These are phyloP conservation scores for Amaranthus tricolor DNA, from an alignment of 179 eudicot species.

Conservation along the genomic window DNA sequence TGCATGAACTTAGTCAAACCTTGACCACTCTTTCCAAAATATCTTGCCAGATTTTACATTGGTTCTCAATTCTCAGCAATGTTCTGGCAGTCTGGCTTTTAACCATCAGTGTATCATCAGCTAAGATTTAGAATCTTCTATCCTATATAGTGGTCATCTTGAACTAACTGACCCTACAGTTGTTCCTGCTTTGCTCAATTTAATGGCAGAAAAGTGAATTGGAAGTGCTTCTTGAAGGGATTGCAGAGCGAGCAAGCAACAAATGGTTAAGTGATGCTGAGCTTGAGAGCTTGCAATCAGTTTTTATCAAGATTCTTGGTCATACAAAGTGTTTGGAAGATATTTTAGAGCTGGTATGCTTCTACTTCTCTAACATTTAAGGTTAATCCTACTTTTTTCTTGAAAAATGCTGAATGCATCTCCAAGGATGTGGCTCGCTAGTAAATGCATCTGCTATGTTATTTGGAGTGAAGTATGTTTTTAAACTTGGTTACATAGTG, in stretches of 20 bases:
- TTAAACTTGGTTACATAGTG: not conserved
- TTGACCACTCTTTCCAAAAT: no score
- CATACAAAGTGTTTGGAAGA: conserved; percentile 50
- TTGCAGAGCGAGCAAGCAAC: conserved; percentile 45
- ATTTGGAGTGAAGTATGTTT: not conserved
- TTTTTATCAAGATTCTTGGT: conserved; percentile 53
- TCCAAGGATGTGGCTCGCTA: not conserved
- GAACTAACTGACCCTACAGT: not conserved
- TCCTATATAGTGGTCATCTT: no score
- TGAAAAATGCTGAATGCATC: conserved; percentile 6
- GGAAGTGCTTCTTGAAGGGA: conserved; percentile 45
- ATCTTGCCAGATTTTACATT: no score
- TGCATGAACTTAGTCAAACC: no score
- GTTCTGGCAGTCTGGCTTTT: no score
- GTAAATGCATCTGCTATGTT: not conserved
- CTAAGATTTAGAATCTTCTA: no score
- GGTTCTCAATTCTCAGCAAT: no score
- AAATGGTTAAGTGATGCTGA: conserved; percentile 47
- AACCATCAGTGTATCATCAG: no score
- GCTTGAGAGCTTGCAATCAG: conserved; percentile 52
- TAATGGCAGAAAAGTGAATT: conserved; percentile 43
- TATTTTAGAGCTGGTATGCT: conserved; percentile 50
- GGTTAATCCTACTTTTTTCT: not conserved
- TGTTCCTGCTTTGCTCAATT: conserved; percentile 11
- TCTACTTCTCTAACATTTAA: conserved; percentile 2